Base-by-base conservation (phyloP, 2,329 filamentous ascomycete genomes). In the Cladophialophora carrionii region DNA sequence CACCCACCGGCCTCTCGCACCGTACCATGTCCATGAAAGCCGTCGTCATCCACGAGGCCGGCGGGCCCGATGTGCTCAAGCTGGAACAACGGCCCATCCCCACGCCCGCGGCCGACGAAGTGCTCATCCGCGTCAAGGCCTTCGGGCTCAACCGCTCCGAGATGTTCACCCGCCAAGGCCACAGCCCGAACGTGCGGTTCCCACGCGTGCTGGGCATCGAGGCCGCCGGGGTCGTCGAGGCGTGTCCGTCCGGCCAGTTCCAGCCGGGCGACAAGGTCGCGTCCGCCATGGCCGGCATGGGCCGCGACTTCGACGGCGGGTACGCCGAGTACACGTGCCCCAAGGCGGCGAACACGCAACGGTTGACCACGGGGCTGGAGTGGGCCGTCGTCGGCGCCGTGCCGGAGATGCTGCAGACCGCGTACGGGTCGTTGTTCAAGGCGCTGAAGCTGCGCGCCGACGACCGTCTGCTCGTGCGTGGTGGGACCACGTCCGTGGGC, bases 331-430 rank as follows among this genome's bases (percentile, higher is more conserved):
- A 81, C 62, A 78, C 76, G 1, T 79, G 76, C 63, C 80, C 82
- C 5, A 76, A 79, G 0, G 77, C 73, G 1, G 67, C 62, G 10
- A 78, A 82, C 64, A 75, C 80, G 8, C 78, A 79, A 57, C 70
- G 68, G 10, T 26, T 68, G 5, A 70, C 73, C 32, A 76, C 74
- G 4, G 70, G 72, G 9, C 67, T 82, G 4, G 69, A 72, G 0
- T 82, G 81, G 80, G 74, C 77, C 31, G 71, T 76, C 1, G 66
- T 84, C 1, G 82, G 80, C 4, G 80, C 81, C 0, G 72, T 82
- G 59, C 81, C 81, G 2, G 81, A 83, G 72, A 83, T 84, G 81
- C 64, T 84, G 64, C 81, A 83, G 72, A 83, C 81, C 2, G 78
- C 81, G 1, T 83, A 78, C 71, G 81, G 81, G 0, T 75, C 75